phyloP scores from a whole-genome alignment of 2,329 filamentous ascomycete species.

The Hansfordia pulvinata region DNA sequence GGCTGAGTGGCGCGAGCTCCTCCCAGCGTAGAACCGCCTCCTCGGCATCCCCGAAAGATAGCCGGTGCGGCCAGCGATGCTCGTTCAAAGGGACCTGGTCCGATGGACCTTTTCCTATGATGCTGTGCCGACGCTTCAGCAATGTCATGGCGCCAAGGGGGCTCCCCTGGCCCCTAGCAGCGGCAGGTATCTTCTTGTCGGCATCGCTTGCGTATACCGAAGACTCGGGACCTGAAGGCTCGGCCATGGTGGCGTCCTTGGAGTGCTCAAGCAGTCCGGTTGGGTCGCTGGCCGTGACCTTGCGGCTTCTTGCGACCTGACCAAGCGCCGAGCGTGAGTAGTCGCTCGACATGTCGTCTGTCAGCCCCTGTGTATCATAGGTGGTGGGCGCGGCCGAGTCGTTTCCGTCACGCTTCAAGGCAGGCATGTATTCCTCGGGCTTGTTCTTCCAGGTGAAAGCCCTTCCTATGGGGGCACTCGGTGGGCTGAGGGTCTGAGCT shows the following conservation, averaged over 20 bases:
- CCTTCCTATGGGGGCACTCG: constrained; percentile 28
- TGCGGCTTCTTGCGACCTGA: neutral
- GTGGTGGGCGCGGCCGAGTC: constrained; percentile 7
- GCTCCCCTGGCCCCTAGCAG: too few species aligned
- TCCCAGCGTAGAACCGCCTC: constrained; percentile 60
- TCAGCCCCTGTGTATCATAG: too few species aligned
- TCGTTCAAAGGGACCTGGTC: constrained; percentile 30
- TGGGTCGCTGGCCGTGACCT: constrained; percentile 7
- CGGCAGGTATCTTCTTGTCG: too few species aligned
- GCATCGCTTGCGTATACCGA: constrained; percentile 44
- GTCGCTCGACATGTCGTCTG: too few species aligned
- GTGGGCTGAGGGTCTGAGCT: too few species aligned
- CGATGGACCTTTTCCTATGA: too few species aligned
- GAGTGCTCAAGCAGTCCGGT: constrained; percentile 7
- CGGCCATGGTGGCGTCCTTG: constrained; percentile 20
- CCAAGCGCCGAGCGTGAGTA: too few species aligned
- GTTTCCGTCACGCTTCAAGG: constrained; percentile 21
- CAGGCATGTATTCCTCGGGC: constrained; percentile 41
- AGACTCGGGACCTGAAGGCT: constrained; percentile 44
- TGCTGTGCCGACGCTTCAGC: constrained; percentile 20
- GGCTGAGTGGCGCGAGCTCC: constrained; percentile 29
- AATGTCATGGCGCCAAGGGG: constrained; percentile 51
- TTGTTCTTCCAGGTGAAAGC: constrained; percentile 53
- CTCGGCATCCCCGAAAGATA: constrained; percentile 65
- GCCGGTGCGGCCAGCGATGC: constrained; percentile 52